Evolutionary conservation across 345 rosid genomes (phyloP).

Genomic region (Erodium maritimum): DNA sequence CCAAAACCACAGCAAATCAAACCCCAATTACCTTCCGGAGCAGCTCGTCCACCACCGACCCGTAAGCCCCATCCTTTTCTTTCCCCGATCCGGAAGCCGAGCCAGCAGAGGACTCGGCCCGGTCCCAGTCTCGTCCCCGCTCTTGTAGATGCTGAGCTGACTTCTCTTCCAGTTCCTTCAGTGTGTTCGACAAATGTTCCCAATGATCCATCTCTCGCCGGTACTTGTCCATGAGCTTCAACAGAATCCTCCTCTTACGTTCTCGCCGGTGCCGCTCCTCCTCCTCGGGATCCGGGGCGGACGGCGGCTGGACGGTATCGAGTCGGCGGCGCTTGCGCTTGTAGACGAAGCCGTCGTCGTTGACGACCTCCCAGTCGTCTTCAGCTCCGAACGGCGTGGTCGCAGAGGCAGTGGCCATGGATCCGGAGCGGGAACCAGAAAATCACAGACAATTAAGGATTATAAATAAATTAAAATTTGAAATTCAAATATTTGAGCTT

Average conservation of each 20-base stretch:
- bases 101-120: slow-evolving; percentile 4
- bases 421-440: slow-evolving; percentile 7
- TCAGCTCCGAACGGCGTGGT: slow-evolving; percentile 5
- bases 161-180: no score
- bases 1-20: not conserved
- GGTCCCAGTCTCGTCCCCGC: slow-evolving; percentile 20
- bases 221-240: slow-evolving; percentile 42
- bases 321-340: slow-evolving; percentile 46
- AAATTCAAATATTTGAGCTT: no score
- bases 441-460: not conserved
- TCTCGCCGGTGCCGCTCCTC: slow-evolving; percentile 33
- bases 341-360: slow-evolving; percentile 72
- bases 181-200: slow-evolving; percentile 46
- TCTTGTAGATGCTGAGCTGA: slow-evolving; percentile 38
- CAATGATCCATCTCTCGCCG: slow-evolving; percentile 48
- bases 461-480: not conserved
- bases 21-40: slow-evolving; percentile 41
- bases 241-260: slow-evolving; percentile 36
- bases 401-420: slow-evolving; percentile 12
- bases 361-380: slow-evolving; percentile 56
- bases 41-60: slow-evolving; percentile 40
- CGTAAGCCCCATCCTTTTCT: slow-evolving; percentile 10
- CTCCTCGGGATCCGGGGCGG: slow-evolving; percentile 17
- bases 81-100: slow-evolving; percentile 6
- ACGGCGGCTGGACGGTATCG: slow-evolving; percentile 8